Conservation (phyloP, 2,329 filamentous ascomycete genomes). For the Fusarium subtropicale region DNA sequence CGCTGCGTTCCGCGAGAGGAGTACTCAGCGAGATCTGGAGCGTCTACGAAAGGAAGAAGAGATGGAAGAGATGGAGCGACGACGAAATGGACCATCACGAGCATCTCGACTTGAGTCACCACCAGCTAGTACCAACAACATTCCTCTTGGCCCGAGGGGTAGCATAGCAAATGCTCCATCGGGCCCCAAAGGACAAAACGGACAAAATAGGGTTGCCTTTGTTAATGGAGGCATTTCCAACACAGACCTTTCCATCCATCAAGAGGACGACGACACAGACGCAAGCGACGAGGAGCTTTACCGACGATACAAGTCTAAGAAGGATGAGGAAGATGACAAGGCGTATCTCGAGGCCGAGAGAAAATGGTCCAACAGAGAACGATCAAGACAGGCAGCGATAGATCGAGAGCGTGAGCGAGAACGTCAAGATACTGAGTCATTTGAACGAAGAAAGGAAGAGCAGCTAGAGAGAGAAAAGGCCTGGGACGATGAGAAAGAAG, state of each 20-base stretch:
- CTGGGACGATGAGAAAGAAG: constrained; percentile 95
- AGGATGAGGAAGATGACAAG: constrained; percentile 81
- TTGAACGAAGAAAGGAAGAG: constrained; percentile 75
- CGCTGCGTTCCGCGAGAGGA: constrained; percentile 91
- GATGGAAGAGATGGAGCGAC: constrained; percentile 85
- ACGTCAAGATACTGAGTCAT: constrained; percentile 75
- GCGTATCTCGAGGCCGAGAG: constrained; percentile 86
- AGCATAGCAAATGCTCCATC: constrained; percentile 81
- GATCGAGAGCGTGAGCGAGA: constrained; percentile 87
- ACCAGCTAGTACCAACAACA: constrained; percentile 66
- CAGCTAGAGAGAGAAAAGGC: constrained; percentile 72
- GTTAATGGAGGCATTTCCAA: constrained; percentile 81
- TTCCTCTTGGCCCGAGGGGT: constrained; percentile 53
- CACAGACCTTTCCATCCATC: constrained; percentile 65
- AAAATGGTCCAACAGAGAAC: constrained; percentile 90
- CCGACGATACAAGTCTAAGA: constrained; percentile 75
- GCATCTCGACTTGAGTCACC: constrained; percentile 78
- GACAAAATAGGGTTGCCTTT: constrained; percentile 72
- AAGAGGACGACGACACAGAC: constrained; percentile 87
- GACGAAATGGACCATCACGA: constrained; percentile 72
- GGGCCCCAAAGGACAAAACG: constrained; percentile 73
- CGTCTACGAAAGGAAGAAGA: constrained; percentile 90
- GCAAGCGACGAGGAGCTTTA: constrained; percentile 90
- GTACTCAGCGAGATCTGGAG: constrained; percentile 88
- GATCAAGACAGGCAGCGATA: constrained; percentile 83